Percentiles rank a stretch among this genome's conserved stretches.
Conservation (phyloP, 805 yeast genomes). For the Saccharomycopsis sp. region DNA sequence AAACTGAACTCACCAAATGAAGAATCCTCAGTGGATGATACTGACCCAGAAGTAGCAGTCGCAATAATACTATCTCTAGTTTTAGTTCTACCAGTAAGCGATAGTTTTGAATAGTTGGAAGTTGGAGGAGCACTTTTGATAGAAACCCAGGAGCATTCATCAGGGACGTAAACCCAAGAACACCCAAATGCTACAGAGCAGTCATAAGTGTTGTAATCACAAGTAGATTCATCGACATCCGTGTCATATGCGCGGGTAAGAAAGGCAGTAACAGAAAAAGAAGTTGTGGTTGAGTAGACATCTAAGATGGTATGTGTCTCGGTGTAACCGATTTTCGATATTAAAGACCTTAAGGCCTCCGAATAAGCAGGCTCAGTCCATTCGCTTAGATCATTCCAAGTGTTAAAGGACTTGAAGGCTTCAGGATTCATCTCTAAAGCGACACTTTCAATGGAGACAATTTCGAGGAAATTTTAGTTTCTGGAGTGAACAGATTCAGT, state of each 20-base stretch:
- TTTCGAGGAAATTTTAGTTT: too few relatives aligned
- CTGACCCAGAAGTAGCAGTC: neutral
- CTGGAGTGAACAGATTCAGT: too few relatives aligned
- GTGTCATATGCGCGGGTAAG: neutral
- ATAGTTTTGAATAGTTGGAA: too few relatives aligned
- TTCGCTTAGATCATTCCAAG: neutral
- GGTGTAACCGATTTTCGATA: too few relatives aligned
- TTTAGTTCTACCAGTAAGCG: neutral
- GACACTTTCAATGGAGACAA: too few relatives aligned
- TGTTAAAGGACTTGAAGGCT: neutral
- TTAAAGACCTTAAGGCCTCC: neutral
- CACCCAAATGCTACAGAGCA: too few relatives aligned
- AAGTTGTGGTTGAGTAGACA: neutral
- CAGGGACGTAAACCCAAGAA: too few relatives aligned
- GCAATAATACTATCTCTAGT: neutral
- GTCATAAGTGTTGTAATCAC: neutral
- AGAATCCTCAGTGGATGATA: neutral
- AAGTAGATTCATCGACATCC: neutral
- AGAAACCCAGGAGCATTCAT: neutral
- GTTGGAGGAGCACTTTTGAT: too few relatives aligned
- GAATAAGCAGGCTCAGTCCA: neutral
- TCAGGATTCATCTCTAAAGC: neutral
- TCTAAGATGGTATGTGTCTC: constrained; percentile 13
- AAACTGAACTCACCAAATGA: neutral
- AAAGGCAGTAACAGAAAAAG: neutral